These are phyloP conservation scores for Kodamaea jinghongensis DNA, from an alignment of 805 yeast genomes.

Conservation along the genomic window DNA sequence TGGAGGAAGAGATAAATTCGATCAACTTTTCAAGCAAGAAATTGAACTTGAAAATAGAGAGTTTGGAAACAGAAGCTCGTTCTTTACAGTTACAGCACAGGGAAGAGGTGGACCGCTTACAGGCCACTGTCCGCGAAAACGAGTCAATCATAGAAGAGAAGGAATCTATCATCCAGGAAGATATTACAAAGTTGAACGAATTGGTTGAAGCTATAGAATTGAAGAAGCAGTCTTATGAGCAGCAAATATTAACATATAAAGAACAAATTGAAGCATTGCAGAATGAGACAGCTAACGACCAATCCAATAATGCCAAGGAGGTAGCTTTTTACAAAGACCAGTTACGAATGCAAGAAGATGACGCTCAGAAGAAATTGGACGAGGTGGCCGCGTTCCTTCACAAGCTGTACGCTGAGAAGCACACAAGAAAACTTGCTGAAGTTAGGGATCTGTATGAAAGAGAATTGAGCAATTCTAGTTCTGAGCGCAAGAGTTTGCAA, in stretches of 20 bases:
- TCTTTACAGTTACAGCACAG: slow-evolving; percentile 6
- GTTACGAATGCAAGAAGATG: slow-evolving; percentile 39
- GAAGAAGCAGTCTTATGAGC: slow-evolving; percentile 13
- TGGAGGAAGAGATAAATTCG: slow-evolving; percentile 9
- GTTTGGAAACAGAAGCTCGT: slow-evolving; percentile 30
- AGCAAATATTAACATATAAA: slow-evolving; percentile 12
- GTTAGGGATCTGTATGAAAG: slow-evolving; percentile 35
- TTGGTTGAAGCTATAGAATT: slow-evolving; percentile 22
- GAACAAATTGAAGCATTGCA: slow-evolving; percentile 13
- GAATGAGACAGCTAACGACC: slow-evolving; percentile 12
- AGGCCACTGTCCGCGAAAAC: slow-evolving; percentile 19
- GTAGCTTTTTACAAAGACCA: slow-evolving; percentile 20
- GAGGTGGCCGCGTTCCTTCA: slow-evolving; percentile 69
- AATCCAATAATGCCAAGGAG: slow-evolving; percentile 14
- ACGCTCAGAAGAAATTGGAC: slow-evolving; percentile 53
- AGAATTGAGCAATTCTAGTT: slow-evolving; percentile 10
- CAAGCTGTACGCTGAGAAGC: slow-evolving; percentile 72
- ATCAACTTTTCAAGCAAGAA: slow-evolving; percentile 7
- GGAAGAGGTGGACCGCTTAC: slow-evolving; percentile 7
- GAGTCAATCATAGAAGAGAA: slow-evolving; percentile 29
- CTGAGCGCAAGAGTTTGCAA: slow-evolving; percentile 11
- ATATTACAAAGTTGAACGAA: slow-evolving; percentile 28
- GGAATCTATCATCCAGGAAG: slow-evolving; percentile 31
- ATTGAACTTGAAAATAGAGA: slow-evolving; percentile 15
- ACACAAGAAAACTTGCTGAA: slow-evolving; percentile 65